Base-by-base conservation (phyloP, 192 early-diverging fungal genomes). In the Coemansia javaensis region DNA sequence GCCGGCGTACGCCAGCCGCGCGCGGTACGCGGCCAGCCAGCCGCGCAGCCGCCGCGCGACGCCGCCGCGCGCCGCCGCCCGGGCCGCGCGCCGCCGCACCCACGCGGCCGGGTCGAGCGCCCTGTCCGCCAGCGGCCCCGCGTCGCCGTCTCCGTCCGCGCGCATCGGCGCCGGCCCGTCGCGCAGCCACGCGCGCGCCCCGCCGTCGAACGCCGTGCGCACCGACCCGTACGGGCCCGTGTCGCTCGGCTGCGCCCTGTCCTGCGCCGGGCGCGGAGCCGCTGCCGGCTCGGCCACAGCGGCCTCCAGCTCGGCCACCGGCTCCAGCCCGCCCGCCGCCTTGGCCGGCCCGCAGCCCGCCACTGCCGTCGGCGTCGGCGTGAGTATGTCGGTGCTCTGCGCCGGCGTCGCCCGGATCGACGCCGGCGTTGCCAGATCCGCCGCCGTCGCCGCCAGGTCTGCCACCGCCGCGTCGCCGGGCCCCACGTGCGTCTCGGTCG, bases 31-130 rank as follows among this genome's bases (percentile, higher is more conserved):
- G 2, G 60, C 49, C 35, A 73, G 49, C 69, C 69, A 73, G 4
- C 43, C 62, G 11, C 44, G 62, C 44, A 73, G 36, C 10, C 43
- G 41, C 12, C 62, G 49, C 20, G 60, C 32, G 11, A 7, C 30
- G 13, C 6, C 14, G 13, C 25, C 18, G 4, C 27, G 37, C 20
- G 21, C 35, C 10, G n/a, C n/a, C n/a, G n/a, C n/a, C 5, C 68
- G 27, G 2, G 69, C 61, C 2, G 69, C 56, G 1, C 60, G 38
- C 1, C 69, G 56, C 36, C 50, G 56, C 35, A 65, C 59, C 69
- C 69, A 73, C 18, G 69, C 37, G 9, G 61, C 62, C 11, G 69
- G 69, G 23, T 65, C 65, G 22, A 73, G 57, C 15, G 69, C 61
- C 32, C 53, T 60, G 47, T 73, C 69, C 8, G 60, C 36, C 4